These are phyloP conservation scores for Cyberlindnera sargentensis DNA, from an alignment of 805 yeast genomes.

Conservation along the genomic window DNA sequence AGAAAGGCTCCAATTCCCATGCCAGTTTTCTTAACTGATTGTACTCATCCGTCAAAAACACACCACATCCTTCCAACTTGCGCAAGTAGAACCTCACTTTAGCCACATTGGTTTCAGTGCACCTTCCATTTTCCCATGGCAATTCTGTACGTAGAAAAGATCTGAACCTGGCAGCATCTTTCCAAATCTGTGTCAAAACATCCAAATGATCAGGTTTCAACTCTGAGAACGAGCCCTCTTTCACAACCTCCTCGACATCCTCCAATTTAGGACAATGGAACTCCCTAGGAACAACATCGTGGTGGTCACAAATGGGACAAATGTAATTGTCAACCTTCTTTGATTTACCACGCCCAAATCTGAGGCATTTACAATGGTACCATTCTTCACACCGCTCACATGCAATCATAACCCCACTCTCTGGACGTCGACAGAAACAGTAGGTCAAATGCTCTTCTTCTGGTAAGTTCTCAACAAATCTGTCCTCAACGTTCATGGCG, in stretches of 20 bases:
- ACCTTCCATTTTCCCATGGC: slow-evolving; percentile 14
- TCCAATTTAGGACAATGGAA: slow-evolving; percentile 28
- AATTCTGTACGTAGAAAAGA: slow-evolving; percentile 15
- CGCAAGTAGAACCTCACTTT: slow-evolving; percentile 37
- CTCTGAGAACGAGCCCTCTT: slow-evolving; percentile 23
- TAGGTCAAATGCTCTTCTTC: slow-evolving; percentile 27
- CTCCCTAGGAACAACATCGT: slow-evolving; percentile 25
- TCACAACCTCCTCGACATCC: slow-evolving; percentile 24
- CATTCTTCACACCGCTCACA: slow-evolving; percentile 68
- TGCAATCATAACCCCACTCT: slow-evolving; percentile 58
- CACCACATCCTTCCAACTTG: slow-evolving; percentile 40
- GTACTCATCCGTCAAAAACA: slow-evolving; percentile 28
- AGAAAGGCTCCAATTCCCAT: slow-evolving; percentile 22
- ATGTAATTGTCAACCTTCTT: slow-evolving; percentile 32
- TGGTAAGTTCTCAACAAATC: slow-evolving; percentile 4
- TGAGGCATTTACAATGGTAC: slow-evolving; percentile 60
- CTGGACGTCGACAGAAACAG: slow-evolving; percentile 58
- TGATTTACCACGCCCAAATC: slow-evolving; percentile 27
- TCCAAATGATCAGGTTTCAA: slow-evolving; percentile 30
- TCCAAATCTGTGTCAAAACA: slow-evolving; percentile 13
- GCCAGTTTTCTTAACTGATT: slow-evolving; percentile 22
- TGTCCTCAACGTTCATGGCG: slow-evolving; percentile 23
- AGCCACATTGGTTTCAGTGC: slow-evolving; percentile 19
- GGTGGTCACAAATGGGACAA: slow-evolving; percentile 50
- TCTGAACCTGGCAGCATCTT: slow-evolving; percentile 17